Percentiles rank a stretch among this genome's conserved stretches.
These are phyloP conservation scores for Exophiala calicioides DNA, from an alignment of 2,329 filamentous ascomycete genomes.

Conservation along the genomic window DNA sequence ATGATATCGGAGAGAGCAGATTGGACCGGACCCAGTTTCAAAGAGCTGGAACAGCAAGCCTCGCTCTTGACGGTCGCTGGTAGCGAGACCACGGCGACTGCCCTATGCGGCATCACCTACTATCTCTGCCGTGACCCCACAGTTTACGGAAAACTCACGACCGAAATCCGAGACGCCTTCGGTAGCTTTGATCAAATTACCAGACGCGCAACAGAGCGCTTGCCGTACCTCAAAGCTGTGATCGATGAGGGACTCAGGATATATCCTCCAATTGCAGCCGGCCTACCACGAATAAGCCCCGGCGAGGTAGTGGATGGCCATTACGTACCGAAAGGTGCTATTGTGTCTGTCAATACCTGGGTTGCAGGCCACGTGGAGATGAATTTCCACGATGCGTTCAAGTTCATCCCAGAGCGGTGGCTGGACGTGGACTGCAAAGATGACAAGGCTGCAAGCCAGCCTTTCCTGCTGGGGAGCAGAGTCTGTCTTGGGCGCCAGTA, in stretches of 20 bases:
- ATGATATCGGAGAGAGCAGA: no score
- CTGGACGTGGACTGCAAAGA: not conserved
- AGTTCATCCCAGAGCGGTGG: not conserved
- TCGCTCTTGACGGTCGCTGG: slow-evolving; percentile 49
- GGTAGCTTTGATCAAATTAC: slow-evolving; percentile 36
- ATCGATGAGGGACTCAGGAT: slow-evolving; percentile 52
- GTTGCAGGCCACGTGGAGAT: not conserved
- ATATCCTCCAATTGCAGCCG: slow-evolving; percentile 43
- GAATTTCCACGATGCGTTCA: not conserved
- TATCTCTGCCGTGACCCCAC: slow-evolving; percentile 32
- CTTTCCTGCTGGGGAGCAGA: not conserved
- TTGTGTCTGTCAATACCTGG: not conserved
- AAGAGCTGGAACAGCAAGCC: no score
- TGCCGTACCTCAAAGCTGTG: slow-evolving; percentile 48
- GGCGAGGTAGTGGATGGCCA: not conserved
- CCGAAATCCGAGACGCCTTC: slow-evolving; percentile 34
- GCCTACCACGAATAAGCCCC: slow-evolving; percentile 20
- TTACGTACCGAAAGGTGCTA: not conserved
- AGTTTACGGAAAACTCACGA: slow-evolving; percentile 24
- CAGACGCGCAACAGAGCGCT: slow-evolving; percentile 30
- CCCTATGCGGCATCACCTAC: slow-evolving; percentile 41
- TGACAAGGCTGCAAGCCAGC: not conserved
- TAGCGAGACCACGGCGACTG: slow-evolving; percentile 46
- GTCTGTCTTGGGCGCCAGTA: not conserved
- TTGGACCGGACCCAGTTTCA: no score